A percentile compares a stretch with the other conserved stretches of the same genome.
These are phyloP conservation scores for Stephania yunnanensis DNA, from an alignment of 164 flowering plant species.

Conservation along the genomic window DNA sequence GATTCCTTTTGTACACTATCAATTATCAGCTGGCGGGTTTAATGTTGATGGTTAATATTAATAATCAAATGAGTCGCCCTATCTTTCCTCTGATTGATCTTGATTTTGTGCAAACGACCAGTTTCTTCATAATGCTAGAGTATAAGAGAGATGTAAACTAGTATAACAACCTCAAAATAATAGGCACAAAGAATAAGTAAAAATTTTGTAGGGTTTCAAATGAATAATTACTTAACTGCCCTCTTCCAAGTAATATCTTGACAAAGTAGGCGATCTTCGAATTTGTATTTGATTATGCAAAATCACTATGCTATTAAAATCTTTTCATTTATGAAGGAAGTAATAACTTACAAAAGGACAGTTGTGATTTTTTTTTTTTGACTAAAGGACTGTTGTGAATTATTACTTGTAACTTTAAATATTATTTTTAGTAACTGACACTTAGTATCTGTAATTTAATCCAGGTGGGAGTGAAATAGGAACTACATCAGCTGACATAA, in stretches of 20 bases:
- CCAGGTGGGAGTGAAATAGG: conserved; percentile 57
- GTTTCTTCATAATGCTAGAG: neutral
- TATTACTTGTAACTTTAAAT: neutral
- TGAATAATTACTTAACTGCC: too few species aligned
- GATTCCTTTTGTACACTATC: neutral
- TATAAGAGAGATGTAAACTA: too few species aligned
- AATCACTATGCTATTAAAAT: too few species aligned
- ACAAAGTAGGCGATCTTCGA: too few species aligned
- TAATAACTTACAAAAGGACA: too few species aligned
- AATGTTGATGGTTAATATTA: neutral
- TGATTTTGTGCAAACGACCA: neutral
- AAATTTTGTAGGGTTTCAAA: too few species aligned
- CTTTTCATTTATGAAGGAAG: too few species aligned
- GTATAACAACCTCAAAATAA: too few species aligned
- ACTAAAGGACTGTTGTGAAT: neutral
- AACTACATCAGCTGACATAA: conserved; percentile 54
- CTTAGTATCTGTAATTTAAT: conserved; percentile 15
- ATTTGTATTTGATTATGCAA: too few species aligned
- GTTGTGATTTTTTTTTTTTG: neutral
- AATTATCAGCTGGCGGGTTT: neutral
- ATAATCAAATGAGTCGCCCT: neutral
- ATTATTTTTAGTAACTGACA: neutral
- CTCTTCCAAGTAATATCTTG: too few species aligned
- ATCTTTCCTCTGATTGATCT: neutral
- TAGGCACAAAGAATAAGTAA: too few species aligned